Conservation (phyloP, 2,329 filamentous ascomycete species). For the Ophiostoma perfectum region DNA sequence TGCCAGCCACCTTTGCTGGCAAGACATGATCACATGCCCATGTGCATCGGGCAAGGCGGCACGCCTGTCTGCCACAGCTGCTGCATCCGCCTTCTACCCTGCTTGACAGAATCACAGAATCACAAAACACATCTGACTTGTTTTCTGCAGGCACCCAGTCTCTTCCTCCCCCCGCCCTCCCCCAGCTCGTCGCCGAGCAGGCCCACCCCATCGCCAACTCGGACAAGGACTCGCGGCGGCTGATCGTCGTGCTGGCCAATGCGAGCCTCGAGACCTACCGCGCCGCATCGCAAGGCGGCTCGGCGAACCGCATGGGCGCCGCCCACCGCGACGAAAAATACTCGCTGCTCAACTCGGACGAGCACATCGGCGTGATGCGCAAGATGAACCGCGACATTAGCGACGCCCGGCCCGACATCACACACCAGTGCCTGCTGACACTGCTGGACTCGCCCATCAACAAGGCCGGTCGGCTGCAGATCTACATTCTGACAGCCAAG, state of each 20-base stretch:
- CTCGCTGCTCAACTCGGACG: conserved; percentile 94
- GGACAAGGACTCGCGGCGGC: conserved; percentile 84
- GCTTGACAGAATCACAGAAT: neutral
- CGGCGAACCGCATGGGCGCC: conserved; percentile 54
- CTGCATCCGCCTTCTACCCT: neutral
- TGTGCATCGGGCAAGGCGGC: neutral
- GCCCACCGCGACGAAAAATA: conserved; percentile 85
- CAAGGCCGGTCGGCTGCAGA: conserved; percentile 95
- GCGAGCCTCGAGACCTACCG: conserved; percentile 98
- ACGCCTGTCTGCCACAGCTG: neutral
- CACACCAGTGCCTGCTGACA: conserved; percentile 97
- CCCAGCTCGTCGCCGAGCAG: conserved; percentile 89
- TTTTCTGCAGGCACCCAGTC: conserved; percentile 75
- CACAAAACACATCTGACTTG: neutral
- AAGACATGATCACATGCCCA: conserved; percentile 5
- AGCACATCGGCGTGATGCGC: conserved; percentile 98
- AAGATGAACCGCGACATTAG: conserved; percentile 99
- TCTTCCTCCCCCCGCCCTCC: conserved; percentile 82
- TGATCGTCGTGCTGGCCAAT: conserved; percentile 95
- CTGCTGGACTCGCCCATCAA: conserved; percentile 97
- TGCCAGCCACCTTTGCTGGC: too few species aligned
- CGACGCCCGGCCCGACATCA: conserved; percentile 95
- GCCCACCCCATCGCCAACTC: conserved; percentile 73
- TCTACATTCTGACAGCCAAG: conserved; percentile 97
- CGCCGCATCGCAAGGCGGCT: conserved; percentile 65